Conservation (phyloP, 2,329 filamentous ascomycete genomes). For the Cephalotrichum gorgonifer region DNA sequence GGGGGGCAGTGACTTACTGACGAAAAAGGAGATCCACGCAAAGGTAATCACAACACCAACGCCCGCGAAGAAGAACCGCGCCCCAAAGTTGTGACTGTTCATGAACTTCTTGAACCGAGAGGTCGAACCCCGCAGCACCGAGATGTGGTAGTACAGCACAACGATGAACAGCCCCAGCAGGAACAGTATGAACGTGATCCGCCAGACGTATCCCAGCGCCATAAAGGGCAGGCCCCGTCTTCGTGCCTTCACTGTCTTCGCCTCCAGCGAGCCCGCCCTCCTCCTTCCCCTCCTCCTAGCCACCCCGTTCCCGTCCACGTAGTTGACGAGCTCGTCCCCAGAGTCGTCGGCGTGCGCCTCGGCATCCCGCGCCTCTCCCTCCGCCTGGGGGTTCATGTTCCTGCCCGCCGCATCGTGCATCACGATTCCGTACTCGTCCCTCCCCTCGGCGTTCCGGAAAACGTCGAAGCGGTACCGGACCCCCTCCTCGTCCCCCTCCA, state of each 20-base stretch:
- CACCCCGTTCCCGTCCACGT: background rate
- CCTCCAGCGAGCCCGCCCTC: background rate
- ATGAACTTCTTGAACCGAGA: slow-evolving; percentile 20
- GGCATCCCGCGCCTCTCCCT: too few species aligned
- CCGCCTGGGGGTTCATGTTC: slow-evolving; percentile 7
- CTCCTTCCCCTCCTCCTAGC: background rate
- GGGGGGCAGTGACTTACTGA: slow-evolving; percentile 15
- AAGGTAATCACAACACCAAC: slow-evolving; percentile 29
- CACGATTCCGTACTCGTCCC: slow-evolving; percentile 21
- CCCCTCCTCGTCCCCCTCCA: slow-evolving; percentile 13
- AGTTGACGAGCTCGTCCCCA: slow-evolving; percentile 5
- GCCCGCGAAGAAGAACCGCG: slow-evolving; percentile 29
- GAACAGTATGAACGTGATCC: slow-evolving; percentile 19
- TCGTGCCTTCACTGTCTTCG: slow-evolving; percentile 9
- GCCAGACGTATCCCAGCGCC: slow-evolving; percentile 22
- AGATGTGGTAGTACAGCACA: slow-evolving; percentile 28
- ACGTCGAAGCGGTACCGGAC: slow-evolving; percentile 18
- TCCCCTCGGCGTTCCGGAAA: slow-evolving; percentile 13
- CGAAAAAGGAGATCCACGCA: slow-evolving; percentile 29
- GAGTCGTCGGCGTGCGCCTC: slow-evolving; percentile 1
- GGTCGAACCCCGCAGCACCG: slow-evolving; percentile 4
- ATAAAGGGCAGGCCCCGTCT: slow-evolving; percentile 21
- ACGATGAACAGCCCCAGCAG: slow-evolving; percentile 22
- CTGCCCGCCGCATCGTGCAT: slow-evolving; percentile 15
- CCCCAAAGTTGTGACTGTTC: slow-evolving; percentile 29